These are phyloP conservation scores for Candida piceae DNA, from an alignment of 805 yeast species.

Conservation along the genomic window DNA sequence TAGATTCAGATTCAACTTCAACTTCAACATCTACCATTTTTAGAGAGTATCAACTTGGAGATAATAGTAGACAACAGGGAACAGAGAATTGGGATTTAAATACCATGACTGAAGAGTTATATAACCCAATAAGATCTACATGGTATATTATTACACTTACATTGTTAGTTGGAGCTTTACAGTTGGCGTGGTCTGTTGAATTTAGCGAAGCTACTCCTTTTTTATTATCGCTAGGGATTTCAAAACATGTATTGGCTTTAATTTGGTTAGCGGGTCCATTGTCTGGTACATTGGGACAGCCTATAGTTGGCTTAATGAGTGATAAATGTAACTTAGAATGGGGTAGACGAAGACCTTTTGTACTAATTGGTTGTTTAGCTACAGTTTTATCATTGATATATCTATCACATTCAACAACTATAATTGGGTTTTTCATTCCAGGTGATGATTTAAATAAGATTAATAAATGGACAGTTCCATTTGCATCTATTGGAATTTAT, in stretches of 20 bases:
- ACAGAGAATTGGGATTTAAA: constrained; percentile 12
- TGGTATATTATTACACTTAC: constrained; percentile 42
- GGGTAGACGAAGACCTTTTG: constrained; percentile 56
- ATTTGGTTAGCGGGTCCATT: constrained; percentile 68
- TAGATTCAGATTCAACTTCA: not conserved
- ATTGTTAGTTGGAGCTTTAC: constrained; percentile 50
- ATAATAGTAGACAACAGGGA: too few species aligned
- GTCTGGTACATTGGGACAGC: constrained; percentile 61
- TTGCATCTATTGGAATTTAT: constrained; percentile 51
- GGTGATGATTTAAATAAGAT: constrained; percentile 19
- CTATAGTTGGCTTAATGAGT: constrained; percentile 53
- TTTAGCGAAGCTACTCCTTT: constrained; percentile 62
- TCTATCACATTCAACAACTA: constrained; percentile 40
- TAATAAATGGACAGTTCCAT: constrained; percentile 35
- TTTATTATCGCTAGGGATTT: constrained; percentile 54
- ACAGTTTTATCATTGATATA: constrained; percentile 41
- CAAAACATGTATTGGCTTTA: constrained; percentile 49
- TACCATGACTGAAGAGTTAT: constrained; percentile 11
- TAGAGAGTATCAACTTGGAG: not conserved
- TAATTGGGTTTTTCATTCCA: constrained; percentile 32
- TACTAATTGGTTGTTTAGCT: constrained; percentile 48
- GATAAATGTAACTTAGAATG: constrained; percentile 41
- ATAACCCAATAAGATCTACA: constrained; percentile 41
- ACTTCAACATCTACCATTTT: not conserved
- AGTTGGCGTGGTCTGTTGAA: constrained; percentile 62